Percentiles rank a stretch among this genome's conserved stretches.
phyloP scores from a whole-genome alignment of 2,329 filamentous ascomycete genomes.

The Cladophialophora exuberans region DNA sequence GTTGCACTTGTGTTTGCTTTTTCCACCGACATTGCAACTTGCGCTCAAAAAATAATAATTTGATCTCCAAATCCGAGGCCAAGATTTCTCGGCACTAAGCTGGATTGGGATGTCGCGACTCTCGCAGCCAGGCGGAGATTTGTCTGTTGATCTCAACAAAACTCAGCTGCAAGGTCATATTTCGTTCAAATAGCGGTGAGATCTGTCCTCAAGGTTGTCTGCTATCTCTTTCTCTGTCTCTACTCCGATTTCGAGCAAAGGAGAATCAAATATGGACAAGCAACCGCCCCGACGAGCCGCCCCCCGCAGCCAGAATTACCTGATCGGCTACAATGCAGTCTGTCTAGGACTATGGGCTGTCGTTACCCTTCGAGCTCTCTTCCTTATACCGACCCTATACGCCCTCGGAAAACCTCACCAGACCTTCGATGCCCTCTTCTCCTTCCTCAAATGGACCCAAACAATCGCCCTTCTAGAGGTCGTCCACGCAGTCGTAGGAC shows the following conservation, averaged over 20 bases:
- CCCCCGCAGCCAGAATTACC: conserved; percentile 59
- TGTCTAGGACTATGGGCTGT: conserved; percentile 78
- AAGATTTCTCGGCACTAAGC: background rate
- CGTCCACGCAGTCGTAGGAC: conserved; percentile 73
- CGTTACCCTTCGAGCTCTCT: conserved; percentile 70
- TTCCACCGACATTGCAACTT: background rate
- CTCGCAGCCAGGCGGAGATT: no score
- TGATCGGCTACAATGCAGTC: conserved; percentile 81
- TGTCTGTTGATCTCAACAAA: no score
- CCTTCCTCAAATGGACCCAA: conserved; percentile 67
- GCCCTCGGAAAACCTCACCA: conserved; percentile 47
- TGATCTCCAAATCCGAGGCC: no score
- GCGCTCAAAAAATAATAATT: background rate
- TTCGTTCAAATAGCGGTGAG: no score
- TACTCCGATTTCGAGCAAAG: background rate
- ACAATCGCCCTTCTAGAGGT: conserved; percentile 82
- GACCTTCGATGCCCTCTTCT: conserved; percentile 52
- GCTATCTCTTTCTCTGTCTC: background rate
- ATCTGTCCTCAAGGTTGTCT: no score
- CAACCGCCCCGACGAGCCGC: background rate
- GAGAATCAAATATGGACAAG: conserved; percentile 3
- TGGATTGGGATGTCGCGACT: no score
- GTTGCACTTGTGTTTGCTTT: background rate
- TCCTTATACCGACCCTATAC: conserved; percentile 57
- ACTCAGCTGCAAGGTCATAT: no score